These are phyloP conservation scores for Entomortierella parvispora DNA, from an alignment of 192 early-diverging fungal species.

Conservation along the genomic window DNA sequence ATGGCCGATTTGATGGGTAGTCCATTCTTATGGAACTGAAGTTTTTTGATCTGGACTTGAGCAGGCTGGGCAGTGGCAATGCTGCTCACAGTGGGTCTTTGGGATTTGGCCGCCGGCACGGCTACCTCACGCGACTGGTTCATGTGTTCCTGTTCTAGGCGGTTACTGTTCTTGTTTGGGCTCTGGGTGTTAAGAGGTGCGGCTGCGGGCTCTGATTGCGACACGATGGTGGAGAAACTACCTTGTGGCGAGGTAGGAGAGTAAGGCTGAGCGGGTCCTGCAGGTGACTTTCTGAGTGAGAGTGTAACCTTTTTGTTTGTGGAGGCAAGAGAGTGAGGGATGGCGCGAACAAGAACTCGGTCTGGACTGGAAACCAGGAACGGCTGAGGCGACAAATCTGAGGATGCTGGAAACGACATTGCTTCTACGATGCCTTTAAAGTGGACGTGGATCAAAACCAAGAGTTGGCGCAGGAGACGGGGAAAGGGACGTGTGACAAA, in stretches of 20 bases:
- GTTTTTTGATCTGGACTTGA: constrained; percentile 13
- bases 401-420: constrained; percentile 37
- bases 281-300: constrained; percentile 21
- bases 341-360: constrained; percentile 35
- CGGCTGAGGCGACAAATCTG: constrained; percentile 29
- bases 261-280: constrained; percentile 3
- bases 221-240: not conserved
- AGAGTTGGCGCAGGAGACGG: not conserved
- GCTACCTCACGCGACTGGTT: not conserved
- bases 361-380: constrained; percentile 35
- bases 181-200: constrained; percentile 24
- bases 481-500: not conserved
- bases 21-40: constrained; percentile 40
- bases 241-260: not conserved
- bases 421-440: not conserved
- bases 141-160: constrained; percentile 14
- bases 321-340: constrained; percentile 34
- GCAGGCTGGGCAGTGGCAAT: not conserved
- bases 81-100: constrained; percentile 1
- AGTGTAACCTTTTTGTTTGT: constrained; percentile 51
- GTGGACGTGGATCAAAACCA: not conserved
- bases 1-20: constrained; percentile 45
- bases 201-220: constrained; percentile 11
- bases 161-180: constrained; percentile 20
- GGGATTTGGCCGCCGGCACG: not conserved